Evolutionary conservation across 2,329 filamentous ascomycete genomes (phyloP).

Genomic region (Aureobasidium leucospermi): DNA sequence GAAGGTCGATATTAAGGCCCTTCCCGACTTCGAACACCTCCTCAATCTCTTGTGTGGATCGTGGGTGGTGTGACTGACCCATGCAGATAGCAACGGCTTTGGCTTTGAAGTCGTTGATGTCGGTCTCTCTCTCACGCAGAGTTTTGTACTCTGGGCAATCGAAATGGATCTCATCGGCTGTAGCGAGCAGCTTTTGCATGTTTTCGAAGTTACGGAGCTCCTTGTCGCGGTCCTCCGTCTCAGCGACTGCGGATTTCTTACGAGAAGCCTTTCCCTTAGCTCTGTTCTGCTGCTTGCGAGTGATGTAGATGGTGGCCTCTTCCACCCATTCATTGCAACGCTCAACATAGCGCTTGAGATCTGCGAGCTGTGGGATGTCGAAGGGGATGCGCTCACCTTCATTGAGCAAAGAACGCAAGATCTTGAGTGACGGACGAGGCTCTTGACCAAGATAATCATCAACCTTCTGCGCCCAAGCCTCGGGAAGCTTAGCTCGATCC

Average conservation of each 20-base stretch:
- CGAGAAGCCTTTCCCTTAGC: constrained; percentile 89
- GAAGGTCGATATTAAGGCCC: constrained; percentile 83
- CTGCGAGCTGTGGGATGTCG: constrained; percentile 72
- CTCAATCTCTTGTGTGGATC: constrained; percentile 69
- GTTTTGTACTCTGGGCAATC: constrained; percentile 86
- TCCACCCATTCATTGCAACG: constrained; percentile 97
- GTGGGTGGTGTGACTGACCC: constrained; percentile 65
- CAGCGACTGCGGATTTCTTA: constrained; percentile 54
- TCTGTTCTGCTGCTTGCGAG: constrained; percentile 93
- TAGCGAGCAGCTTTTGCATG: constrained; percentile 73
- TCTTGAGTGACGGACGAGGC: constrained; percentile 75
- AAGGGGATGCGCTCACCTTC: constrained; percentile 97
- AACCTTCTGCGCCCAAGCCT: constrained; percentile 85
- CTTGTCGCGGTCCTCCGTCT: constrained; percentile 74
- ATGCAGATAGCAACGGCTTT: constrained; percentile 74
- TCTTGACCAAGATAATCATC: constrained; percentile 78
- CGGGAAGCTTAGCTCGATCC: constrained; percentile 79
- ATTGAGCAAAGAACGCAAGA: constrained; percentile 71
- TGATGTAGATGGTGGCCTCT: constrained; percentile 91
- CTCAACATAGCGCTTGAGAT: constrained; percentile 84
- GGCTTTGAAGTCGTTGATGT: constrained; percentile 81
- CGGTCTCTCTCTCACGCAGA: constrained; percentile 75
- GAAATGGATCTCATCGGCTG: constrained; percentile 83
- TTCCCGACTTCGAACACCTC: constrained; percentile 86
- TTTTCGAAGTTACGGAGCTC: constrained; percentile 85